Percentiles rank a stretch among this genome's conserved stretches.
Evolutionary conservation across 169 alveolate species (phyloP).

Genomic region (Eimeria falciformis): DNA sequence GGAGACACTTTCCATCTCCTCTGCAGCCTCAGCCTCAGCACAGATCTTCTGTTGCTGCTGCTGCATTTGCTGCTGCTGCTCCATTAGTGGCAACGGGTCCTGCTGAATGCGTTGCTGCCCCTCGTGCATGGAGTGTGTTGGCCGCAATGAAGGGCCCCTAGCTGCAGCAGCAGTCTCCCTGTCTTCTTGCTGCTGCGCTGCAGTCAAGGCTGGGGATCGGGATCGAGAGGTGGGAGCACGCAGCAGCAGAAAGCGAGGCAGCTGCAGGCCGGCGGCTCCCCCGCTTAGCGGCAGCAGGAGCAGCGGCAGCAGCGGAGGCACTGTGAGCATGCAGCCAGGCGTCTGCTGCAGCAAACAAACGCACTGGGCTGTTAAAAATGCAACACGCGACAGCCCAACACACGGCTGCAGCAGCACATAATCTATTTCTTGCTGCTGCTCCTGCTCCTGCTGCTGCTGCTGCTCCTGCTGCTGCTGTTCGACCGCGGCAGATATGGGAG

Average conservation of each 20-base stretch:
- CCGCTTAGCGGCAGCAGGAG: slow-evolving; percentile 55
- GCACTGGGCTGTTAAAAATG: background rate
- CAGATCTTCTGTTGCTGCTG: background rate
- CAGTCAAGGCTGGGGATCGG: background rate
- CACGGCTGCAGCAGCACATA: background rate
- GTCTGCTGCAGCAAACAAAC: slow-evolving; percentile 44
- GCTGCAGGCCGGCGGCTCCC: slow-evolving; percentile 17
- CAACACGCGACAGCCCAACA: slow-evolving; percentile 51
- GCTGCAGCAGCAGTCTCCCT: background rate
- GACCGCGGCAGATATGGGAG: background rate
- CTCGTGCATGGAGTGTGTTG: no score
- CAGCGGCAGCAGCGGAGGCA: slow-evolving; percentile 51
- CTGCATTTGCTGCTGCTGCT: background rate
- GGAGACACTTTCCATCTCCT: background rate
- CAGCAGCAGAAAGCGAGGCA: slow-evolving; percentile 60
- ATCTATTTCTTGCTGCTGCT: background rate
- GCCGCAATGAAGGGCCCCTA: no score
- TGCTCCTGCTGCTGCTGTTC: slow-evolving; percentile 55
- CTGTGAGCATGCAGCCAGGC: slow-evolving; percentile 38
- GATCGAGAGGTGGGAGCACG: slow-evolving; percentile 25
- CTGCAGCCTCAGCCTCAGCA: background rate
- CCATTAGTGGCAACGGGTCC: no score
- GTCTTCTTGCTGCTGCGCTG: slow-evolving; percentile 6
- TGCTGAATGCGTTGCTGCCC: no score
- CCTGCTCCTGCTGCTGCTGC: slow-evolving; percentile 36